Evolutionary conservation across 1,284 basidiomycete species (phyloP).

Genomic region (Sanghuangporus weigelae): DNA sequence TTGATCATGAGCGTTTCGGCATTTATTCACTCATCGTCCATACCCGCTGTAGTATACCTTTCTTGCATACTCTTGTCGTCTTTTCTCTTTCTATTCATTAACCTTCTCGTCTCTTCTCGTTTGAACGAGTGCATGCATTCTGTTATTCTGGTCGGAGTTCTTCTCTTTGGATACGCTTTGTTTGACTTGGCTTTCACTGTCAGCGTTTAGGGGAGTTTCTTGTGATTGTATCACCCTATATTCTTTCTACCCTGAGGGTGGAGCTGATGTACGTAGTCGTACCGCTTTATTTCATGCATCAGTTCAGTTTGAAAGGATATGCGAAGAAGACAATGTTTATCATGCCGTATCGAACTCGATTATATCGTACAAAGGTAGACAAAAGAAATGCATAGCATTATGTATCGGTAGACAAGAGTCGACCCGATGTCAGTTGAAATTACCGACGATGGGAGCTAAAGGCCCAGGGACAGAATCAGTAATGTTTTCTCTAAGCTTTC

Average conservation of each 20-base stretch:
- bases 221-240: background rate
- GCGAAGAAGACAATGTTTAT: too few species aligned
- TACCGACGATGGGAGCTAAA: too few species aligned
- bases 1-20: constrained; percentile 1
- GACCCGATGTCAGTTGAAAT: too few species aligned
- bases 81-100: background rate
- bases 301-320: too few species aligned
- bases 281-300: background rate
- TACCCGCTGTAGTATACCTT: background rate
- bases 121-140: background rate
- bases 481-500: too few species aligned
- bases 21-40: background rate
- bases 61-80: background rate
- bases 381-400: too few species aligned
- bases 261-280: background rate
- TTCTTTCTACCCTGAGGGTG: background rate
- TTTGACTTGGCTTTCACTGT: background rate
- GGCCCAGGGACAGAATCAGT: too few species aligned
- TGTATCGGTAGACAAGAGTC: too few species aligned
- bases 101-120: background rate
- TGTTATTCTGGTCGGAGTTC: background rate
- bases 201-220: background rate
- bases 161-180: background rate
- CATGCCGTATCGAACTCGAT: too few species aligned
- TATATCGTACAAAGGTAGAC: too few species aligned